A percentile compares a stretch with the other conserved stretches of the same genome.
Evolutionary conservation across 2,329 filamentous ascomycete genomes (phyloP).

Genomic region (Fusarium tanahbumbuense): DNA sequence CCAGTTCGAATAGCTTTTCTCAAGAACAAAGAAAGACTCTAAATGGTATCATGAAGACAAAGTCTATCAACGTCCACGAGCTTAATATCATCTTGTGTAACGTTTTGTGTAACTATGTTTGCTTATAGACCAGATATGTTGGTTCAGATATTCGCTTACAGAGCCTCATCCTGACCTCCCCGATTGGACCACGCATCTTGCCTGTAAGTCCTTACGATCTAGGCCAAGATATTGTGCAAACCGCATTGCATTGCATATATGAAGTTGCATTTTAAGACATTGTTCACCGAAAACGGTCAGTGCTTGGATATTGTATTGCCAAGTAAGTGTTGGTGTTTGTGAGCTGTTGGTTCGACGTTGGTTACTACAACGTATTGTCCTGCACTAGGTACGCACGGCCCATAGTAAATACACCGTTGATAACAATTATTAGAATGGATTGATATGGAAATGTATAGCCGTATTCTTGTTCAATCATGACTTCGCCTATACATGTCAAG

Average conservation of each 20-base stretch:
- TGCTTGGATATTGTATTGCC: background rate
- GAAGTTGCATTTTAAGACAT: background rate
- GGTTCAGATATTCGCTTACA: background rate
- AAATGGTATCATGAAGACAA: background rate
- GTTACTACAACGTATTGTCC: background rate
- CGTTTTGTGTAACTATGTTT: background rate
- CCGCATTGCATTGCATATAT: background rate
- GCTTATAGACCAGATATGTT: background rate
- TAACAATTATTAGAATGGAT: background rate
- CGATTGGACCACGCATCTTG: background rate
- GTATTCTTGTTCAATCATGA: too few species aligned
- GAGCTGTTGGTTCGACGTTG: background rate
- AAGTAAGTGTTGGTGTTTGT: background rate
- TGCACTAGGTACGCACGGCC: background rate
- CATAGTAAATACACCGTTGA: background rate
- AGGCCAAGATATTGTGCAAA: constrained; percentile 1
- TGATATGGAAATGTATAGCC: background rate
- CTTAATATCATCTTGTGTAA: background rate
- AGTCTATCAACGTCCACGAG: too few species aligned
- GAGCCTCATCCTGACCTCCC: background rate
- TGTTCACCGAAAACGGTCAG: too few species aligned
- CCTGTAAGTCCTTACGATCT: background rate
- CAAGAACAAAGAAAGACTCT: background rate
- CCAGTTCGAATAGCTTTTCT: background rate
- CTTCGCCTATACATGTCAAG: background rate